Evolutionary conservation across 805 yeast genomes (phyloP).

Genomic region (Priceomyces castillae): DNA sequence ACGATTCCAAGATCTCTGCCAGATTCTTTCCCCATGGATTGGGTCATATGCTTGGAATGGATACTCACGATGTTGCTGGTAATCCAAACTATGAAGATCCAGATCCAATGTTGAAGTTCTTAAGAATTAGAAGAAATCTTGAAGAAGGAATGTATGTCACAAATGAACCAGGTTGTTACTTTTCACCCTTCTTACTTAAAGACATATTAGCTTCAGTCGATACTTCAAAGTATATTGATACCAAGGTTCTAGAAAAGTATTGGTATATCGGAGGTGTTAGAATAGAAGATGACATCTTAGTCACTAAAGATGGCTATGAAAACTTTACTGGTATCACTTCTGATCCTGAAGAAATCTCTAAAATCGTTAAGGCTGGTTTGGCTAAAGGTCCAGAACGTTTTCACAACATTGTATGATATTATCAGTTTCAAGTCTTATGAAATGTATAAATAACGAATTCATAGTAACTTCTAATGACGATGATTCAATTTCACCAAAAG

Average conservation of each 20-base stretch:
- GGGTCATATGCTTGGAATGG: conserved; percentile 92
- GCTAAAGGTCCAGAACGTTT: conserved; percentile 59
- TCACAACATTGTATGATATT: conserved; percentile 47
- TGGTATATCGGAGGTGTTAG: conserved; percentile 95
- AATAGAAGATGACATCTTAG: conserved; percentile 88
- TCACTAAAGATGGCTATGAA: conserved; percentile 74
- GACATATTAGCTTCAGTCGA: conserved; percentile 50
- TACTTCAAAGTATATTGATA: conserved; percentile 58
- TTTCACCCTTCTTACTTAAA: conserved; percentile 76
- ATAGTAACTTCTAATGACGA: too few relatives aligned
- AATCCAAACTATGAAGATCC: conserved; percentile 80
- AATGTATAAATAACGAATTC: not conserved
- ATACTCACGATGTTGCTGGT: conserved; percentile 96
- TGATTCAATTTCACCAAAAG: too few relatives aligned
- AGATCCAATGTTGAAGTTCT: conserved; percentile 69
- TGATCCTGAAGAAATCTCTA: conserved; percentile 78
- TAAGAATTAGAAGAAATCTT: conserved; percentile 76
- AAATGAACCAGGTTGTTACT: conserved; percentile 93
- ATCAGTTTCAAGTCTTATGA: not conserved
- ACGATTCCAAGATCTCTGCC: conserved; percentile 65
- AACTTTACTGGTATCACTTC: conserved; percentile 80
- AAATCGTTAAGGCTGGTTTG: conserved; percentile 70
- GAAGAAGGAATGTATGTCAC: conserved; percentile 82
- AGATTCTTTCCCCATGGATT: conserved; percentile 93
- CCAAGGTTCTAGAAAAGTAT: conserved; percentile 67